Evolutionary conservation across 116 monocot genomes (phyloP).

Genomic region (Trichopus zeylanicus): DNA sequence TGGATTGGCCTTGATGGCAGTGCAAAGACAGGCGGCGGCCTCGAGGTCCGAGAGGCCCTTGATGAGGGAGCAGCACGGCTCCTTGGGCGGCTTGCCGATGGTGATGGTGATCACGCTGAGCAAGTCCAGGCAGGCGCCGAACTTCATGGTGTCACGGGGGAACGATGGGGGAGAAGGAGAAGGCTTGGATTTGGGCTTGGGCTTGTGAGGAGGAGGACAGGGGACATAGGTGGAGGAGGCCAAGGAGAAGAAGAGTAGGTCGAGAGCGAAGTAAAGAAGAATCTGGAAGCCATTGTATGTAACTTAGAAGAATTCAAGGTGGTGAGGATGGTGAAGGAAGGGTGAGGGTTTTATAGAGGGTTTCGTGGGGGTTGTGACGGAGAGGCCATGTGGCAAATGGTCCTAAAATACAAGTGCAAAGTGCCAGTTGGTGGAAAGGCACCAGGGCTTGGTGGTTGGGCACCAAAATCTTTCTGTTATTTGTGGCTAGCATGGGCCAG

Average conservation of each 20-base stretch:
- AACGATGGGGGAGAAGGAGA: background rate
- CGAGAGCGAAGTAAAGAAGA: background rate
- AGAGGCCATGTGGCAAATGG: no score
- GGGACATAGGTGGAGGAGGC: background rate
- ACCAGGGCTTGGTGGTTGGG: no score
- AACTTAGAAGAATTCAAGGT: no score
- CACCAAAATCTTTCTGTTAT: no score
- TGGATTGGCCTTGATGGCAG: conserved; percentile 17
- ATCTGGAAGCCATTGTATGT: no score
- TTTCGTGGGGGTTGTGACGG: no score
- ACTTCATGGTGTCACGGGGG: conserved; percentile 22
- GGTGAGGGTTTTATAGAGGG: no score
- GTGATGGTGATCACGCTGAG: conserved; percentile 1
- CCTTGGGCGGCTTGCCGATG: conserved; percentile 4
- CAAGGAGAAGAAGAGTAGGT: conserved; percentile 3
- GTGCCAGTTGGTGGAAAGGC: no score
- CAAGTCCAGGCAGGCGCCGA: conserved; percentile 12
- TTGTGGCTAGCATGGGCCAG: no score
- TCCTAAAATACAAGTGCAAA: no score
- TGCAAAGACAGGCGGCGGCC: conserved; percentile 26
- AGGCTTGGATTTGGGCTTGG: background rate
- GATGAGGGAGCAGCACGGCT: conserved; percentile 20
- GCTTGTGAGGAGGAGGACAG: conserved; percentile 7
- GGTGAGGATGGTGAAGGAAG: no score
- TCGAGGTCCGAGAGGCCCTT: conserved; percentile 15